Base-by-base conservation (phyloP, 768 basidiomycete genomes). In the Roridomyces roridus region DNA sequence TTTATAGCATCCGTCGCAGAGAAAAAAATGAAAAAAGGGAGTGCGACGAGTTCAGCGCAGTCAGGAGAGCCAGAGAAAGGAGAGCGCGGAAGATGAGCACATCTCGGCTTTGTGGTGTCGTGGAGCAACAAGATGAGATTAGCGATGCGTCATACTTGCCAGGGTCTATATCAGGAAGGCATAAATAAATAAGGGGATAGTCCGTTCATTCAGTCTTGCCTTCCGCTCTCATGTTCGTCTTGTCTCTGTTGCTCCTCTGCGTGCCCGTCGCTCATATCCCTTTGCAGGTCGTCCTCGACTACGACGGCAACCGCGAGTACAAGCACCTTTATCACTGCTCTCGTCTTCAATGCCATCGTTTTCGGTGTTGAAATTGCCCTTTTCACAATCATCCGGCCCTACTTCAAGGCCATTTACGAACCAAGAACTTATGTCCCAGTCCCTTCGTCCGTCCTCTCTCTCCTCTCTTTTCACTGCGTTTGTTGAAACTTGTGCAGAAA, bases 351-450 rank as follows among this genome's bases (percentile, higher is more conserved):
- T 68, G 79, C 77, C 0, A 80, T 81, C 34, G 85, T 93, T 21
- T 91, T 92, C 60, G 87, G 74, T 9, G 80, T 74, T 6, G 90
- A 96, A 73, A 70, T 98, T 47, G 78, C 67, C 5, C 80, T 82
- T 15, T 98, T 97, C 75, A 89, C 94, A n/a, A 55, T 96, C 59
- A 71, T 97, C 25, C 80, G 95, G 37, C 86, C 89, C 11, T 87
- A 85, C 67, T 97, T 98, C 81, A 91, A 88, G 60, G 80, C 87
- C 14, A 89, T 98, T 43, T 98, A 94, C 70, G 91, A 94, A 65
- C 96, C 95, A 0, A 79, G 94, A 51, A 90, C 93, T 7, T 91
- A 89, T 71, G 77, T 77, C 15, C 79, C 79, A 9, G 65, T 71
- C 6, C 76, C 73, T 40, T 72, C 74, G 78, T 81, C 52, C 65